Evolutionary conservation across 1,284 basidiomycete genomes (phyloP).

Genomic region (Cutaneotrichosporon sp.): DNA sequence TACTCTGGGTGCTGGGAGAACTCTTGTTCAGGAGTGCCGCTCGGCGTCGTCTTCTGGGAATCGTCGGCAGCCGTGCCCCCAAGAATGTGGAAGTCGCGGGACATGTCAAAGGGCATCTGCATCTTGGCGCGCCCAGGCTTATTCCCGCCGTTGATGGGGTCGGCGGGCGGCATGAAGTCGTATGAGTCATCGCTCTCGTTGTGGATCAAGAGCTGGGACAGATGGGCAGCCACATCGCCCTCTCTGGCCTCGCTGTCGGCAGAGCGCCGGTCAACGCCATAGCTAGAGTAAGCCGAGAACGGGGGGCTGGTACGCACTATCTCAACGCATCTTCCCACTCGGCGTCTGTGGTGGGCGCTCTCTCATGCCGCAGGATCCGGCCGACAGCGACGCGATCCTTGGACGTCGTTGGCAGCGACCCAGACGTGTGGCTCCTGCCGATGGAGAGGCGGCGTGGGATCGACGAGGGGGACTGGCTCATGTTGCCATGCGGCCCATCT

Average conservation of each 20-base stretch:
- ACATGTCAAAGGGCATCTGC: neutral
- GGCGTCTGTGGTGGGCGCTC: conserved; percentile 24
- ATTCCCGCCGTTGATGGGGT: neutral
- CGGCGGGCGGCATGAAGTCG: neutral
- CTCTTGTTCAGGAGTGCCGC: neutral
- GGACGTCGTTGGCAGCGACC: neutral
- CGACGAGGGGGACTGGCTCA: neutral
- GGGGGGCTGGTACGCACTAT: conserved; percentile 13
- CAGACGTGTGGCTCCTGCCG: neutral
- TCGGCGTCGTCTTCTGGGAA: neutral
- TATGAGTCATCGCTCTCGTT: conserved; percentile 4
- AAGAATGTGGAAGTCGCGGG: conserved; percentile 9
- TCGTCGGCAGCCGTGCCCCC: conserved; percentile 13
- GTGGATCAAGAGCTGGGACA: conserved; percentile 12
- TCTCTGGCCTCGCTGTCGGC: neutral
- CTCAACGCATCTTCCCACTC: conserved; percentile 29
- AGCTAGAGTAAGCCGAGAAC: conserved; percentile 6
- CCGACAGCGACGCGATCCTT: neutral
- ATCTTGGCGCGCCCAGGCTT: neutral
- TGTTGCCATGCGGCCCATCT: neutral
- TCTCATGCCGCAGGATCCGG: conserved; percentile 5
- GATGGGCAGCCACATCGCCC: neutral
- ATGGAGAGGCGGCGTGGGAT: neutral
- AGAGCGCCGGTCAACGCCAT: conserved; percentile 10
- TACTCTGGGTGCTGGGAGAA: neutral